Evolutionary conservation across 2,329 filamentous ascomycete species (phyloP), one percentile per base, ranked within the genome.

Genomic region (Aurifilum marmelostoma): DNA sequence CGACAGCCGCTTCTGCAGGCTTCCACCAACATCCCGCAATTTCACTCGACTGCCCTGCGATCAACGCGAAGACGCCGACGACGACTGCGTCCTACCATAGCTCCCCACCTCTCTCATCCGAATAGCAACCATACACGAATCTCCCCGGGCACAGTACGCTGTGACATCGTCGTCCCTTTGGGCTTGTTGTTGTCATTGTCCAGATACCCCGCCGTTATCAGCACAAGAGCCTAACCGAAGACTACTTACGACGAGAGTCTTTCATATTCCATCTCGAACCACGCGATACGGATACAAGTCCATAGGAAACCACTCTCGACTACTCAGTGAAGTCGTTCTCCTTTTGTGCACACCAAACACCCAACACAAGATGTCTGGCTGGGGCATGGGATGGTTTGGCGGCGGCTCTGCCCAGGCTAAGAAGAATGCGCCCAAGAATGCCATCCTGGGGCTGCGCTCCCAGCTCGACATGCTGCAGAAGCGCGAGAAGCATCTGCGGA

Each of bases 391-490:
- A 83, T 97, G 94, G 93, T 97, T 97, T 80, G 94, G 95, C 81
- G 93, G 93, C 77, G 93, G 93, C 77, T 88, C 88, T 76, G 90
- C 90, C 75, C 90, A 94, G 83, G 93, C 93, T 86, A 90, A 91
- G 83, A 97, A 97, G 84, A 93, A 97, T 83, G 91, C 89, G 71
- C 93, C 96, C 69, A 99, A 99, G 87, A 96, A 97, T 84, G 96
- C 96, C 74, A 99, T 99, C 76, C 85, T 99, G 68, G 88, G 88
- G 71, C 84, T 99, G 77, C 89, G 96, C 75, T 88, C 91, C 77
- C 95, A 97, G 83, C 87, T 98, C 59, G 95, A 97, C 75, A 98
- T 98, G 94, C 87, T 99, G 78, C 93, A 97, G 83, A 99, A 99
- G 87, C 88, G 95, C 71, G 94, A 98, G 85, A 92, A 89, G 80